Conservation (phyloP, 192 early-diverging fungal genomes). For the Backusella tarrabulga region DNA sequence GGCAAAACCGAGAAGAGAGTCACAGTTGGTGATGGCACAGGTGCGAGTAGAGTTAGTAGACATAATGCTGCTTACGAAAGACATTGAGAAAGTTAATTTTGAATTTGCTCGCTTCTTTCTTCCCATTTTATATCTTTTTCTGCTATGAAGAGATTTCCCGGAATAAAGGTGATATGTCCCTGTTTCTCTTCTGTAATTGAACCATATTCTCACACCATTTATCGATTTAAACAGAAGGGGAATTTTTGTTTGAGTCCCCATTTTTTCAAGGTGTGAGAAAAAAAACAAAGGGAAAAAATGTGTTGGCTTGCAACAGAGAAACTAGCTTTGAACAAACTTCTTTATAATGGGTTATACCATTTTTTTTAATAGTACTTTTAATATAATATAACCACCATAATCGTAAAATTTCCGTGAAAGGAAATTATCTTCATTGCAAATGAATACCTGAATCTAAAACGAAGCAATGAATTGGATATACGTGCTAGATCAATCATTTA, state of each 20-base stretch:
- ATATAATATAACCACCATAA: not conserved
- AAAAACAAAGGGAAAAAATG: not conserved
- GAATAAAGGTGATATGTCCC: not conserved
- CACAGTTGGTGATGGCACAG: constrained; percentile 30
- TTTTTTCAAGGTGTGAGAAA: not conserved
- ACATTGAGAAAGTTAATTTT: not conserved
- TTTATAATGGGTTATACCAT: not conserved
- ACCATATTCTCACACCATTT: not conserved
- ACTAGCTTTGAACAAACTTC: not conserved
- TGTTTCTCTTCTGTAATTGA: not conserved
- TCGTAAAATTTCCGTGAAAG: not conserved
- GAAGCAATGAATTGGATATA: not conserved
- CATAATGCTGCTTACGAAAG: not conserved
- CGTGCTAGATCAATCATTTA: not conserved
- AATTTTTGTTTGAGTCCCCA: not conserved
- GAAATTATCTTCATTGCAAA: not conserved
- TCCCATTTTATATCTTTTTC: not conserved
- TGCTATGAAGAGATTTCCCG: not conserved
- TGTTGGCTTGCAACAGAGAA: not conserved
- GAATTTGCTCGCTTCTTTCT: not conserved
- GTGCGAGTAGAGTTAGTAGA: not conserved
- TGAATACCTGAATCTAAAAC: not conserved
- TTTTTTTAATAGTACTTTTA: not conserved
- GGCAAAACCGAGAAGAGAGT: constrained; percentile 25
- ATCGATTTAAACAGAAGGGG: not conserved